Evolutionary conservation across 2,329 filamentous ascomycete genomes (phyloP).

Genomic region (Lecanicillium sp.): DNA sequence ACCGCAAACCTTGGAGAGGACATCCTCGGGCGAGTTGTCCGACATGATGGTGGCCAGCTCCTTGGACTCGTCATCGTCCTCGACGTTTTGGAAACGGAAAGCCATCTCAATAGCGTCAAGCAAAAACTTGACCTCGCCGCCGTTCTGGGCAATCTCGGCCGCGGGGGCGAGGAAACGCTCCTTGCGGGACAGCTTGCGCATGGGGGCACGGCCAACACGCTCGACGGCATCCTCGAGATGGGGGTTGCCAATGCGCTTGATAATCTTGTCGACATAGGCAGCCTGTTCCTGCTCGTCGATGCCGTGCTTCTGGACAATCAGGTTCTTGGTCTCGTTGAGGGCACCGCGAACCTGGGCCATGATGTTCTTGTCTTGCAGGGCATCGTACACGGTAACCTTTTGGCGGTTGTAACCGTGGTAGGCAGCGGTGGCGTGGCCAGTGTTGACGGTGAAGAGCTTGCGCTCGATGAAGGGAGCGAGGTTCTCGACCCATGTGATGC

Average conservation of each 20-base stretch:
- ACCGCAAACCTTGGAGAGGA: conserved; percentile 74
- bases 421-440: conserved; percentile 87
- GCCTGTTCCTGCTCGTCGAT: conserved; percentile 69
- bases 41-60: conserved; percentile 83
- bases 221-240: conserved; percentile 87
- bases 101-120: conserved; percentile 83
- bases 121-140: conserved; percentile 62
- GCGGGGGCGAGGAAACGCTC: conserved; percentile 95
- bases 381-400: conserved; percentile 84
- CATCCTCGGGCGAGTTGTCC: conserved; percentile 60
- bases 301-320: conserved; percentile 81
- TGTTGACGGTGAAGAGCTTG: conserved; percentile 99
- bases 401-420: conserved; percentile 88
- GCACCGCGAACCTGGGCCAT: conserved; percentile 70
- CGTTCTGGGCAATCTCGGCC: conserved; percentile 76
- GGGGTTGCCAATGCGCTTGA: conserved; percentile 87
- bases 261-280: conserved; percentile 85
- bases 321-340: conserved; percentile 73
- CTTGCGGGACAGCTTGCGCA: conserved; percentile 89
- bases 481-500: conserved; percentile 88
- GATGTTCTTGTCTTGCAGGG: conserved; percentile 73
- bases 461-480: conserved; percentile 95
- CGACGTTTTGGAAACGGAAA: conserved; percentile 90
- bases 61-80: conserved; percentile 81
- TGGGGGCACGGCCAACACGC: conserved; percentile 87